phyloP scores from a whole-genome alignment of 345 rosid genomes.

The Citrus glauca region DNA sequence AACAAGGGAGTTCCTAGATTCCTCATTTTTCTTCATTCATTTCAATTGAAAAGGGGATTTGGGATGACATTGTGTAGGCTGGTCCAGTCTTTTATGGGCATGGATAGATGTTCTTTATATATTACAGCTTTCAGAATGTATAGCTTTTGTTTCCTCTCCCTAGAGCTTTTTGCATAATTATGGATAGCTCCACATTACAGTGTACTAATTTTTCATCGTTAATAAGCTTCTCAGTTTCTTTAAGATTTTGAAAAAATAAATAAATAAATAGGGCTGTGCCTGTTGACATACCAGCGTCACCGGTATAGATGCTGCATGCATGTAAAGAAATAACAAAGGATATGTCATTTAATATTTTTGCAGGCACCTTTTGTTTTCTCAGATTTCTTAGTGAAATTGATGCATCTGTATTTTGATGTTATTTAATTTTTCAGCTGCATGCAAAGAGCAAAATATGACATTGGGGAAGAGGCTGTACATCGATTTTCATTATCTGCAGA shows the following conservation, averaged over 20 bases:
- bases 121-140: not conserved
- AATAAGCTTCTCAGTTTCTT: not conserved
- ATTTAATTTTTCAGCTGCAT: conserved; percentile 64
- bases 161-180: not conserved
- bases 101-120: not conserved
- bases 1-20: not conserved
- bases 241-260: not conserved
- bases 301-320: not conserved
- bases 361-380: not conserved
- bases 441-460: conserved; percentile 93
- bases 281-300: not conserved
- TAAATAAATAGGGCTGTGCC: not conserved
- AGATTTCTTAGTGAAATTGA: not conserved
- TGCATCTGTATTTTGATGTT: conserved; percentile 4
- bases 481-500: conserved; percentile 92
- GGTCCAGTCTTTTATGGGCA: not conserved
- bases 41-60: too few species aligned
- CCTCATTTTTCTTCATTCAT: not conserved
- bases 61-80: too few species aligned
- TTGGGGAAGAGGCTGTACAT: conserved; percentile 92
- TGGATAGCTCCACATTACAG: not conserved
- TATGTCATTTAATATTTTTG: not conserved
- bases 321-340: not conserved
- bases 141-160: not conserved
- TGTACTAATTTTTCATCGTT: not conserved